These are phyloP conservation scores for Phaeosphaeriaceae sp. DNA, from an alignment of 2,329 filamentous ascomycete species.

Conservation along the genomic window DNA sequence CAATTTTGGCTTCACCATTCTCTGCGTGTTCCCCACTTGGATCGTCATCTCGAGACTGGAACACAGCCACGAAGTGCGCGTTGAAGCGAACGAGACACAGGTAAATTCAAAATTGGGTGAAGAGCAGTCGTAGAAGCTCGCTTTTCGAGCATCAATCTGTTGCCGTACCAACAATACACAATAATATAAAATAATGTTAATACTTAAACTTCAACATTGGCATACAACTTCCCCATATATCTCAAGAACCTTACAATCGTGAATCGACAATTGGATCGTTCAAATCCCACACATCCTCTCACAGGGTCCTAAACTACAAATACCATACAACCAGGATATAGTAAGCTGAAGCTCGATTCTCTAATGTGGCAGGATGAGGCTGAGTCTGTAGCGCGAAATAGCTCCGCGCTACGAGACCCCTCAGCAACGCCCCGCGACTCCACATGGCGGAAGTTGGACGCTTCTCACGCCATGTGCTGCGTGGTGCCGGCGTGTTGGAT, in stretches of 20 bases:
- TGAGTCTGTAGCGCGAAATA: neutral
- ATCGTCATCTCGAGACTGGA: constrained; percentile 42
- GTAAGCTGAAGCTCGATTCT: neutral
- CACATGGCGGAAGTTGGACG: neutral
- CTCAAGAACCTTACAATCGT: no score
- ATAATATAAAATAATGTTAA: neutral
- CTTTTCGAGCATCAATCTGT: neutral
- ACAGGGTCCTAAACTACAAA: no score
- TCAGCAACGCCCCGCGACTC: neutral
- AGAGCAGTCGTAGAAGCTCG: neutral
- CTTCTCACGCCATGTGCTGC: constrained; percentile 2
- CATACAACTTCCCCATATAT: neutral
- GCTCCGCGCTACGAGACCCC: neutral
- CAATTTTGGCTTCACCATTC: constrained; percentile 43
- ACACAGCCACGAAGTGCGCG: constrained; percentile 35
- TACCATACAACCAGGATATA: no score
- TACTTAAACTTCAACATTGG: neutral
- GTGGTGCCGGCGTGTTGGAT: neutral
- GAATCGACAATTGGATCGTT: no score
- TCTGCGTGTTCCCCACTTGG: constrained; percentile 44
- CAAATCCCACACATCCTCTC: neutral
- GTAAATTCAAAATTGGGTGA: constrained; percentile 13
- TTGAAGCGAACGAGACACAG: constrained; percentile 24
- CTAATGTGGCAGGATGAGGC: neutral
- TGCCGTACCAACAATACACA: neutral